Conservation (phyloP, 176 grass and related monocot genomes). For the Aegilops speltoides region DNA sequence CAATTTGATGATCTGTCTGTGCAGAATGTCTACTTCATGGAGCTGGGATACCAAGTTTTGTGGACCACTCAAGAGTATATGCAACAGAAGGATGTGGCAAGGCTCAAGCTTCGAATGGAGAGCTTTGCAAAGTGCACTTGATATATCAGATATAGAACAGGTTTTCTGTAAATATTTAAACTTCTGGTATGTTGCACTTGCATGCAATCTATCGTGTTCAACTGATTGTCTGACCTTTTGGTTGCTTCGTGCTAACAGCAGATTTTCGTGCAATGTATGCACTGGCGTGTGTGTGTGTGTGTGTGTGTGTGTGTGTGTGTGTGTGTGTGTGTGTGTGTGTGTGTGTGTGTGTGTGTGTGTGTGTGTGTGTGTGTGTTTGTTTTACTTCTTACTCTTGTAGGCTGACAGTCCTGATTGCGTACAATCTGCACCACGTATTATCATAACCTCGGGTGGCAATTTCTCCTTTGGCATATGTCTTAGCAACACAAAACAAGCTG, state of each 20-base stretch:
- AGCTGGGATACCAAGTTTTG: background rate
- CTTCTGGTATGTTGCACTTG: background rate
- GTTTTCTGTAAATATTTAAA: background rate
- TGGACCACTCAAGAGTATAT: background rate
- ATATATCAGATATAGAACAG: background rate
- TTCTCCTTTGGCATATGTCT: background rate
- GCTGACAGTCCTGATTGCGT: too few relatives aligned
- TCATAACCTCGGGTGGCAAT: background rate
- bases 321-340: too few relatives aligned
- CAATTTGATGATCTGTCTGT: background rate
- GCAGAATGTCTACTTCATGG: background rate
- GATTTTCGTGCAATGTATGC: too few relatives aligned
- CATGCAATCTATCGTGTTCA: background rate
- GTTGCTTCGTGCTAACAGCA: background rate
- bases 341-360: too few relatives aligned
- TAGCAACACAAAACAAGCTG: background rate
- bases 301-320: too few relatives aligned
- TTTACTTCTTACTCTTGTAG: too few relatives aligned
- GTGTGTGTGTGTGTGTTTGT: too few relatives aligned
- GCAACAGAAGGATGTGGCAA: background rate
- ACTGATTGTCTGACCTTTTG: background rate
- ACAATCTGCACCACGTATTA: too few relatives aligned
- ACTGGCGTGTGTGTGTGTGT: too few relatives aligned
- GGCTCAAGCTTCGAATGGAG: background rate
- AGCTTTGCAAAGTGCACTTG: background rate